These are phyloP conservation scores for Podosphaera xanthii DNA, from an alignment of 2,329 filamentous ascomycete genomes.

Conservation along the genomic window DNA sequence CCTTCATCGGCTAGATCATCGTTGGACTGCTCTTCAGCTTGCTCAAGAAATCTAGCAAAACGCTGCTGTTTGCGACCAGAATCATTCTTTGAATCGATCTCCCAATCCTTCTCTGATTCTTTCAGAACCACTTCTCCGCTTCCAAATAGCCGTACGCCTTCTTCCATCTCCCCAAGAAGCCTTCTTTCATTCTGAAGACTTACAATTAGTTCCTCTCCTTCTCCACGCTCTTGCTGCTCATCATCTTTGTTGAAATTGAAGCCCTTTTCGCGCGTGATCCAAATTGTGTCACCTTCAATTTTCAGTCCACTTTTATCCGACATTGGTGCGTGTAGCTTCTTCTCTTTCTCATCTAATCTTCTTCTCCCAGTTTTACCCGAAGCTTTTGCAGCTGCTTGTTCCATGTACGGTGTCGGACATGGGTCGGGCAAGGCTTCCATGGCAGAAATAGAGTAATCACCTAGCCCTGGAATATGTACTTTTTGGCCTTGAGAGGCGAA, in stretches of 20 bases:
- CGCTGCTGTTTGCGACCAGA: slow-evolving; percentile 36
- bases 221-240: slow-evolving; percentile 48
- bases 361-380: slow-evolving; percentile 61
- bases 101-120: slow-evolving; percentile 20
- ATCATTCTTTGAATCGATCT: slow-evolving; percentile 23
- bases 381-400: slow-evolving; percentile 65
- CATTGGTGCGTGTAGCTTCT: slow-evolving; percentile 91
- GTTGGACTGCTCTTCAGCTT: slow-evolving; percentile 27
- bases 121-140: slow-evolving; percentile 46
- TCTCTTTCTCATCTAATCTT: slow-evolving; percentile 86
- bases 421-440: slow-evolving; percentile 84
- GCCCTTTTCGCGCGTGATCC: slow-evolving; percentile 49
- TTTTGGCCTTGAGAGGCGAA: slow-evolving; percentile 68
- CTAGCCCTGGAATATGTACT: slow-evolving; percentile 79
- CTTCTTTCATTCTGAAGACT: slow-evolving; percentile 64
- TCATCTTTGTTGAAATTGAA: slow-evolving; percentile 54
- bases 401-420: slow-evolving; percentile 79
- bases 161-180: slow-evolving; percentile 59
- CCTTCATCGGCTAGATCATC: slow-evolving; percentile 15
- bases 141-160: slow-evolving; percentile 68
- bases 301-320: slow-evolving; percentile 89
- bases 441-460: slow-evolving; percentile 61
- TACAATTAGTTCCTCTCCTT: slow-evolving; percentile 88
- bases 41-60: slow-evolving; percentile 32
- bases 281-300: slow-evolving; percentile 92